phyloP scores from a whole-genome alignment of 768 basidiomycete species.

The Obba rivulosa region DNA sequence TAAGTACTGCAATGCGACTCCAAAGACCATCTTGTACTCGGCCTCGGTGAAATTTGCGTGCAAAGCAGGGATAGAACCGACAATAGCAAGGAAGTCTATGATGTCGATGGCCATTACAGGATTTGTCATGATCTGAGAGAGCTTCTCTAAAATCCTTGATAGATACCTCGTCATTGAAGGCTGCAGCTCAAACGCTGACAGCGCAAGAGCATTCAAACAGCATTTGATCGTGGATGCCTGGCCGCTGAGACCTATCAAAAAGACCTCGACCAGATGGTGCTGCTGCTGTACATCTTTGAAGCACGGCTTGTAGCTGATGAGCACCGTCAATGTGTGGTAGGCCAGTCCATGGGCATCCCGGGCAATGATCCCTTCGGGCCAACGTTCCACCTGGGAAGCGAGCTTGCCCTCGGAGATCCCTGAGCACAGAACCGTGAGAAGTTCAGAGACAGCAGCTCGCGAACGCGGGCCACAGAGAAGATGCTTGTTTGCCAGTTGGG shows the following conservation, averaged over 20 bases:
- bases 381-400: constrained; percentile 48
- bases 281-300: constrained; percentile 59
- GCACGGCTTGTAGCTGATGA: constrained; percentile 80
- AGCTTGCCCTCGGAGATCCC: constrained; percentile 57
- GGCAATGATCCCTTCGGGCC: constrained; percentile 57
- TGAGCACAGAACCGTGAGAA: constrained; percentile 65
- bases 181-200: constrained; percentile 84
- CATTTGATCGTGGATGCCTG: constrained; percentile 78
- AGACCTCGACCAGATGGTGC: constrained; percentile 68
- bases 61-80: constrained; percentile 73
- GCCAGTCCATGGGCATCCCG: constrained; percentile 86
- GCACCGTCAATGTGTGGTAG: constrained; percentile 80
- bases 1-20: constrained; percentile 89
- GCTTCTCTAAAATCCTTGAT: constrained; percentile 75
- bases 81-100: constrained; percentile 82
- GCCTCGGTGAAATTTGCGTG: constrained; percentile 88
- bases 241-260: constrained; percentile 64
- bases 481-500: constrained; percentile 92
- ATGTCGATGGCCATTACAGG: constrained; percentile 94
- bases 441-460: constrained; percentile 50
- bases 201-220: constrained; percentile 83
- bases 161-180: constrained; percentile 76
- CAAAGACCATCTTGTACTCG: constrained; percentile 92
- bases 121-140: constrained; percentile 92
- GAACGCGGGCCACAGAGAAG: constrained; percentile 89